Conservation (phyloP, 768 basidiomycete genomes). For the Lentinula guzmanii region DNA sequence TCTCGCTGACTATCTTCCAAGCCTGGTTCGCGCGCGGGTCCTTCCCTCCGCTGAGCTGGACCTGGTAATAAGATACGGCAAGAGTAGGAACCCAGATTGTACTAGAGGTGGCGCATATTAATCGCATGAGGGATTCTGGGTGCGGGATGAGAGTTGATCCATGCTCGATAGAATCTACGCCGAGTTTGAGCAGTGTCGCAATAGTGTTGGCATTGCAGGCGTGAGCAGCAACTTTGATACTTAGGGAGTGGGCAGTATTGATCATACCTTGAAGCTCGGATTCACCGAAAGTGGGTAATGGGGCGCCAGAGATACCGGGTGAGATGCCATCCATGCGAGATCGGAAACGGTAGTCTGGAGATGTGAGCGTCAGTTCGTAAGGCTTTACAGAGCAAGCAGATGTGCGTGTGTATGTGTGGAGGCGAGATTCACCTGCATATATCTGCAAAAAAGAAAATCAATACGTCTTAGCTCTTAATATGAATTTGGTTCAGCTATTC, state of each 20-base stretch:
- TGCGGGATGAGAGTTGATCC: conserved; percentile 27
- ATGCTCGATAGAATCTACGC: conserved; percentile 56
- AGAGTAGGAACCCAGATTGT: conserved; percentile 58
- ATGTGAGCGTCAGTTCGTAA: conserved; percentile 9
- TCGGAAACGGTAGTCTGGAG: conserved; percentile 47
- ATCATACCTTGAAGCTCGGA: conserved; percentile 45
- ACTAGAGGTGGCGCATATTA: conserved; percentile 17
- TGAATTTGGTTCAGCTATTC: not conserved
- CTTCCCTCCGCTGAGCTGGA: conserved; percentile 8
- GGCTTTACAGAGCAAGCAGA: not conserved
- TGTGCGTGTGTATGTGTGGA: not conserved
- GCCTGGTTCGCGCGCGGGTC: conserved; percentile 10
- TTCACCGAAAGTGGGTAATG: conserved; percentile 37
- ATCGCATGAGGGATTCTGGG: conserved; percentile 16
- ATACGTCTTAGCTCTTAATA: not conserved
- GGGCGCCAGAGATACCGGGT: conserved; percentile 19
- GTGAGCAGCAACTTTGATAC: conserved; percentile 57
- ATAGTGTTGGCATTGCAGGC: conserved; percentile 28
- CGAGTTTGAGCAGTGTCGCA: conserved; percentile 27
- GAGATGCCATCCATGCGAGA: conserved; percentile 39
- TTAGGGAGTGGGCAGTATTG: conserved; percentile 41
- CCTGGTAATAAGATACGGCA: conserved; percentile 35
- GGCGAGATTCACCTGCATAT: conserved; percentile 38
- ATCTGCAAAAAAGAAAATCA: conserved; percentile 26
- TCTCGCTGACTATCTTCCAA: conserved; percentile 32